phyloP scores from a whole-genome alignment of 2,329 filamentous ascomycete genomes.

The Chaetothyriales sp. region DNA sequence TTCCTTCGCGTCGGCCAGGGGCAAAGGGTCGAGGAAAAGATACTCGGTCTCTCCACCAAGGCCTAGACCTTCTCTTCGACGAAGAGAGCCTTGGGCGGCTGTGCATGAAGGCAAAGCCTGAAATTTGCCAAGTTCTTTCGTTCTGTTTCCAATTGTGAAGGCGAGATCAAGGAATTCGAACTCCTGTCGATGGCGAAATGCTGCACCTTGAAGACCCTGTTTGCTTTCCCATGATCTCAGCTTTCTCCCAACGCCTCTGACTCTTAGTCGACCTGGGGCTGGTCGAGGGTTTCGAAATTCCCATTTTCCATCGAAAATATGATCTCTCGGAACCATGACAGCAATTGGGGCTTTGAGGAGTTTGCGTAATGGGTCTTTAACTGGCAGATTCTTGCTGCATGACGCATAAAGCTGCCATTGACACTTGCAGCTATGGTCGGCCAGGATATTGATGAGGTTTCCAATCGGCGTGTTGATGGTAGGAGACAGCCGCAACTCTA shows the following conservation, averaged over 20 bases:
- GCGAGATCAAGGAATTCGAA: background rate
- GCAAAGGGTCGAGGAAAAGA: constrained; percentile 43
- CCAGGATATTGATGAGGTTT: background rate
- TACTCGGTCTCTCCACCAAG: constrained; percentile 26
- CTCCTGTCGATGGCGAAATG: constrained; percentile 25
- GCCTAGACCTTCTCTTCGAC: background rate
- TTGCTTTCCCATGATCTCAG: constrained; percentile 26
- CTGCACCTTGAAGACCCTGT: constrained; percentile 26
- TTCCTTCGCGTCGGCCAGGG: constrained; percentile 29
- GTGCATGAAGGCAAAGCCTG: background rate
- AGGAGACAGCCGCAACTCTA: background rate
- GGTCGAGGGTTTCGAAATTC: constrained; percentile 26
- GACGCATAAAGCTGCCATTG: constrained; percentile 36
- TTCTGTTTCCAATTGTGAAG: background rate
- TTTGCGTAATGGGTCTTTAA: constrained; percentile 27
- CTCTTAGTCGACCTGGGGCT: constrained; percentile 19
- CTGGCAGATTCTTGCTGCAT: constrained; percentile 24
- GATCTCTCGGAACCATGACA: constrained; percentile 26
- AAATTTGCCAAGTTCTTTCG: background rate
- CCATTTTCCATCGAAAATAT: constrained; percentile 28
- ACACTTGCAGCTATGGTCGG: background rate
- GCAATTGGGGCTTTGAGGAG: constrained; percentile 34
- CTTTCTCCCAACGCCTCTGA: constrained; percentile 23
- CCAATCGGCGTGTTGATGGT: background rate
- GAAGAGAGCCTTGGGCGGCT: background rate